Evolutionary conservation across 495 filamentous ascomycete species (phyloP).

Genomic region (Aspergillus egyptiacus): DNA sequence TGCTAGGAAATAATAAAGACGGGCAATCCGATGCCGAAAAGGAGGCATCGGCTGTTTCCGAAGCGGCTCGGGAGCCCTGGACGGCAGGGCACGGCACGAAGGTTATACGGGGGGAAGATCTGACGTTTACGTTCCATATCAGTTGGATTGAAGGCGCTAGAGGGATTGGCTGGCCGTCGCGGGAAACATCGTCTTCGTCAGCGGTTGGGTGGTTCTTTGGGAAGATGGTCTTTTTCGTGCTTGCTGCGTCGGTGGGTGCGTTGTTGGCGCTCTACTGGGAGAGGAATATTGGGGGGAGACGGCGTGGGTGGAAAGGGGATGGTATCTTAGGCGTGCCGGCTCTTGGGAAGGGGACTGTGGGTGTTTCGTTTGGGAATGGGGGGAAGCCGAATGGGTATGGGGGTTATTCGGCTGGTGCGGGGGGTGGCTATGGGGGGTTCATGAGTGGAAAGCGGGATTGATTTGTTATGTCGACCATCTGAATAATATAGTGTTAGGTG

Average conservation of each 20-base stretch:
- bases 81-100: conserved; percentile 46
- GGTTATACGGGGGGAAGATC: conserved; percentile 79
- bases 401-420: conserved; percentile 34
- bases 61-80: conserved; percentile 41
- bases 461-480: conserved; percentile 8
- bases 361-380: conserved; percentile 40
- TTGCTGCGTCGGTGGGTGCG: conserved; percentile 43
- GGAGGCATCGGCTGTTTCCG: conserved; percentile 30
- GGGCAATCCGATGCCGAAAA: conserved; percentile 33
- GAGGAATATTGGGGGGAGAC: conserved; percentile 33
- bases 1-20: conserved; percentile 13
- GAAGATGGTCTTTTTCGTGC: conserved; percentile 35
- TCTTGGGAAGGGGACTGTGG: conserved; percentile 29
- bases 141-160: conserved; percentile 76
- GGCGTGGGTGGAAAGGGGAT: conserved; percentile 35
- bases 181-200: conserved; percentile 39
- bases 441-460: conserved; percentile 50
- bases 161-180: conserved; percentile 37
- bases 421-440: conserved; percentile 42
- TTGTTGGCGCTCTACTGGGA: conserved; percentile 43
- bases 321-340: conserved; percentile 38
- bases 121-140: conserved; percentile 75
- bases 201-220: conserved; percentile 26
- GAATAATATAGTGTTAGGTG: neutral
- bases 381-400: conserved; percentile 48